phyloP scores from a whole-genome alignment of 192 early-diverging fungal genomes.

The Paraglomus brasilianum region DNA sequence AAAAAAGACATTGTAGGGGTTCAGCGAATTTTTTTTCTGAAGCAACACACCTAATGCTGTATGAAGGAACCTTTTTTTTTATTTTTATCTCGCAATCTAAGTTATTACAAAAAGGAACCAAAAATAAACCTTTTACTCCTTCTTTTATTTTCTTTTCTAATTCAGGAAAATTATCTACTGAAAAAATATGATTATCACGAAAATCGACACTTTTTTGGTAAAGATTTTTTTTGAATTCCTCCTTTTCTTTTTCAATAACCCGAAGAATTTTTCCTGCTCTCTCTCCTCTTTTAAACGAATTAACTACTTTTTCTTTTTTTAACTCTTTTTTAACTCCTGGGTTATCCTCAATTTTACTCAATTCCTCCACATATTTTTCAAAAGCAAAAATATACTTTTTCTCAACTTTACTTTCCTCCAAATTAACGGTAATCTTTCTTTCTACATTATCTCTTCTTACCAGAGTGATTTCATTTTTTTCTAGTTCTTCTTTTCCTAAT shows the following conservation, averaged over 20 bases:
- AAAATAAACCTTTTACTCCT: background rate
- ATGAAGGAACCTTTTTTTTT: background rate
- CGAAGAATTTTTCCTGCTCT: background rate
- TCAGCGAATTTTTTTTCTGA: background rate
- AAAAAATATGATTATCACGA: slow-evolving; percentile 11
- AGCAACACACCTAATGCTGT: slow-evolving; percentile 9
- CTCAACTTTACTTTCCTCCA: slow-evolving; percentile 4
- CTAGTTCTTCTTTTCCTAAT: background rate
- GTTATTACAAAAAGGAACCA: slow-evolving; percentile 23
- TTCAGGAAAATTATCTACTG: slow-evolving; percentile 1
- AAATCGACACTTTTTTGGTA: slow-evolving; percentile 23
- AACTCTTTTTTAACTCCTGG: background rate
- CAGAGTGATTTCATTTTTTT: slow-evolving; percentile 13
- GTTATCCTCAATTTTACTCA: slow-evolving; percentile 4
- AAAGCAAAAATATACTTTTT: background rate
- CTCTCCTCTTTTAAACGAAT: slow-evolving; percentile 7
- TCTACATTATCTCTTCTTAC: slow-evolving; percentile 12
- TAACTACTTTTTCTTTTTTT: background rate
- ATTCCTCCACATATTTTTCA: slow-evolving; percentile 8
- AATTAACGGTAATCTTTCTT: slow-evolving; percentile 4
- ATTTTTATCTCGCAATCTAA: slow-evolving; percentile 14
- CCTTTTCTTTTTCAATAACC: slow-evolving; percentile 1
- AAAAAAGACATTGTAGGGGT: background rate
- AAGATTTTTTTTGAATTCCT: background rate
- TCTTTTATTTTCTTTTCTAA: background rate